Conservation (phyloP, 352 stramenopile genomes). For the Thraustochytrium striatum region DNA sequence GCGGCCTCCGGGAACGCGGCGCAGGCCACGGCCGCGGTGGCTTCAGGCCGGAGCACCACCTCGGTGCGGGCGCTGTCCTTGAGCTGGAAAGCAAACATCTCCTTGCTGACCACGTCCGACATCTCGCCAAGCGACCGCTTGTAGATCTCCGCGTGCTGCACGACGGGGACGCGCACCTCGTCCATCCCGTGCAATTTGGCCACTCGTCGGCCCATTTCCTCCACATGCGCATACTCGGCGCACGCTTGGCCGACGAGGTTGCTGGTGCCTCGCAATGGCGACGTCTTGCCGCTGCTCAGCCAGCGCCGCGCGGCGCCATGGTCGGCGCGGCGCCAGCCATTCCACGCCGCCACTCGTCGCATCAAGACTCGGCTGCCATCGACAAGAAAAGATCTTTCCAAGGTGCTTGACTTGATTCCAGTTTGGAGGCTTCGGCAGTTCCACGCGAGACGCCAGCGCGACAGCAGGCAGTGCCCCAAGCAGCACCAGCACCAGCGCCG, state of each 20-base stretch:
- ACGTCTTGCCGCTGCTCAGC: too few species aligned
- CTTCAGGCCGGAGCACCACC: constrained; percentile 20
- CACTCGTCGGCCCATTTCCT: neutral
- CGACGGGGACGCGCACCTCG: constrained; percentile 32
- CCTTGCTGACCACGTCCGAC: constrained; percentile 46
- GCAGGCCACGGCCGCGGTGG: constrained; percentile 30
- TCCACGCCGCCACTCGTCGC: too few species aligned
- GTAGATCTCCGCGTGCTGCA: constrained; percentile 37
- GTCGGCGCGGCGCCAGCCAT: too few species aligned
- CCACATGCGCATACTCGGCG: constrained; percentile 14
- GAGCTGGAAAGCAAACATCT: constrained; percentile 45
- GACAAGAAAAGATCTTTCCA: too few species aligned
- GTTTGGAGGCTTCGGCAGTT: too few species aligned
- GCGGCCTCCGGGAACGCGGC: constrained; percentile 7
- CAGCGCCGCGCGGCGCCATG: too few species aligned
- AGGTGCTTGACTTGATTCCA: too few species aligned
- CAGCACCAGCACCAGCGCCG: too few species aligned
- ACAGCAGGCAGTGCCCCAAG: too few species aligned
- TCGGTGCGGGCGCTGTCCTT: neutral
- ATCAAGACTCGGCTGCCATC: too few species aligned
- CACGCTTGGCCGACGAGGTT: constrained; percentile 33
- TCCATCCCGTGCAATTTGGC: constrained; percentile 57
- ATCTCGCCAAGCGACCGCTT: constrained; percentile 27
- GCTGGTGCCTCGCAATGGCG: constrained; percentile 8
- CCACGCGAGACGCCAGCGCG: too few species aligned